Base-by-base conservation (phyloP, 2,329 filamentous ascomycete species). In the Ilyonectria destructans region DNA sequence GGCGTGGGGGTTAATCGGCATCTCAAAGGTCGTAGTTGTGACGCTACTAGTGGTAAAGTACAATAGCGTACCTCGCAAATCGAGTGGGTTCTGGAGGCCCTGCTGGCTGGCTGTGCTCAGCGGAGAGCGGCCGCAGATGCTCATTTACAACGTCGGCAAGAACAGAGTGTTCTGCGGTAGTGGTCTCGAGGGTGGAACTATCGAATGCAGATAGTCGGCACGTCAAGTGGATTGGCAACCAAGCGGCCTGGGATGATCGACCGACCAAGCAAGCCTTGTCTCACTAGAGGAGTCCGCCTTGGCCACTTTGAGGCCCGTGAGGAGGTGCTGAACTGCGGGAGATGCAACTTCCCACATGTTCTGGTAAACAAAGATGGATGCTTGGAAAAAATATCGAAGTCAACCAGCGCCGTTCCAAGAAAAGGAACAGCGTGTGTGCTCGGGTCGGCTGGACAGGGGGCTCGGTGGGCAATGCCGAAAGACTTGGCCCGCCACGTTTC, bases 251-350 rank as follows among this genome's bases (percentile, higher is more conserved):
- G 69, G 67, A 70, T 73, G 74, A 76, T 76, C 74, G 68, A 71
- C 74, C 64, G 61, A 72, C 73, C 69, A 63, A 65, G 63, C 66
- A 74, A 70, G 73, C 67, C 70, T 65, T 73, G 73, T 74, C 72
- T 75, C 67, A 73, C 61, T 68, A 56, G 40, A 60, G 51, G 33
- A 62, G 55, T 12, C 67, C 71, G 74, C 73, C 65, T 65, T 69
- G 74, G 58, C 65, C 74, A 75, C 59, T 29, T 7, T 12, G 21
- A 59, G 74, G 73, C 46, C 74, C 74, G 74, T 77, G 74, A 69
- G 54, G 26, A 55, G 31, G 48, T 58, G 70, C 57, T 69, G 71
- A 66, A 69, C 70, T 70, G 67, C 54, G 74, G 69, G 73, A 72
- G 66, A 70, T 68, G 71, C 59, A 60, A 68, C 67, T 58, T 61